Conservation (phyloP, 371 early-diverging fungal genomes). For the Zopfochytrium polystomum region DNA sequence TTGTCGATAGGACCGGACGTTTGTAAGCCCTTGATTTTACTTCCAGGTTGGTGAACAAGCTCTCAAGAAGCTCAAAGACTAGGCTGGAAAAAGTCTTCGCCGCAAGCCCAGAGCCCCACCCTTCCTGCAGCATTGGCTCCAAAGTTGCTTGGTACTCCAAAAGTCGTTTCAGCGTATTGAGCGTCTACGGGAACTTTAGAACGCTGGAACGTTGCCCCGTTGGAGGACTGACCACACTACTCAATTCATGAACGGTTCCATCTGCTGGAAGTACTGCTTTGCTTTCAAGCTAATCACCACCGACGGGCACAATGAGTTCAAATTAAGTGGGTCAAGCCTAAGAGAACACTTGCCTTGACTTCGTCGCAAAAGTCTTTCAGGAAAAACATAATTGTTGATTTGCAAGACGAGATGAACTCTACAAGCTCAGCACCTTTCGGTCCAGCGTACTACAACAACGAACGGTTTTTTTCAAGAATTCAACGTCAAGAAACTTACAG, state of each 20-base stretch:
- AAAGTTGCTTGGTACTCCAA: slow-evolving; percentile 39
- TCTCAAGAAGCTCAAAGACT: slow-evolving; percentile 42
- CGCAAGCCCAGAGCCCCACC: slow-evolving; percentile 22
- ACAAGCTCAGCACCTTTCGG: slow-evolving; percentile 40
- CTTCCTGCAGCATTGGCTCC: slow-evolving; percentile 34
- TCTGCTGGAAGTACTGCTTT: slow-evolving; percentile 61
- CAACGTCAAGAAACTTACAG: slow-evolving; percentile 22
- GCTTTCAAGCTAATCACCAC: not conserved
- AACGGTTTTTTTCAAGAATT: not conserved
- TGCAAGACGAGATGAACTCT: slow-evolving; percentile 58
- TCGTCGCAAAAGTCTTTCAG: slow-evolving; percentile 76
- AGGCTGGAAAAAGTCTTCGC: slow-evolving; percentile 28
- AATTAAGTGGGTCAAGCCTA: too few relatives aligned
- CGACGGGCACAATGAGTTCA: not conserved
- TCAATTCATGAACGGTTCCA: slow-evolving; percentile 83
- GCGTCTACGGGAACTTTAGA: slow-evolving; percentile 44
- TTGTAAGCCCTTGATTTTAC: slow-evolving; percentile 69
- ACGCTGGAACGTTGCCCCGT: not conserved
- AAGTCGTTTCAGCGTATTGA: slow-evolving; percentile 54
- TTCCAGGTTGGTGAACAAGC: slow-evolving; percentile 61
- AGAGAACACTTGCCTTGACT: too few relatives aligned
- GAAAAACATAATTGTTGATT: slow-evolving; percentile 56
- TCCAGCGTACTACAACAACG: slow-evolving; percentile 35
- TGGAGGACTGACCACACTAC: slow-evolving; percentile 63
- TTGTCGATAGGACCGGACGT: slow-evolving; percentile 62